A percentile compares a stretch with the other conserved stretches of the same genome.
These are phyloP conservation scores for Davidsoniella eucalypti DNA, from an alignment of 2,329 filamentous ascomycete genomes.

Conservation along the genomic window DNA sequence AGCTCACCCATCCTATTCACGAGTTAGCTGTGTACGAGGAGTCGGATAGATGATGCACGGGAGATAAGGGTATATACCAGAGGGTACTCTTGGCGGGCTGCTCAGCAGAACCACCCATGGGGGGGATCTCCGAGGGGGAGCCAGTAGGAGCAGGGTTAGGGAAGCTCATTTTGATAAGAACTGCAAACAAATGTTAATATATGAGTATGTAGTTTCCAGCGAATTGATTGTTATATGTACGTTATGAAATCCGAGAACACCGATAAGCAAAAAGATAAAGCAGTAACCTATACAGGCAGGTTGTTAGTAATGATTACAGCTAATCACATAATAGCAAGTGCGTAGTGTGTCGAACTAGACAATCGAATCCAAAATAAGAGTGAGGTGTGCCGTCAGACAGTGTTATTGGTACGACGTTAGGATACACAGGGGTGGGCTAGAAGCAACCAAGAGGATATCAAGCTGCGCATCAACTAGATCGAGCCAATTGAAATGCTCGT, in stretches of 20 bases:
- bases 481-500: no score
- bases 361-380: background rate
- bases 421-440: no score
- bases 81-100: conserved; percentile 42
- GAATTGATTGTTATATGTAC: background rate
- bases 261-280: conserved; percentile 5
- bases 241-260: conserved; percentile 4
- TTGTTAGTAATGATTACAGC: background rate
- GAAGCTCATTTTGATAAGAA: conserved; percentile 14
- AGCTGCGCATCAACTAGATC: no score
- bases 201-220: background rate
- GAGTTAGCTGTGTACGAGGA: background rate
- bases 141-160: conserved; percentile 13
- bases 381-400: no score
- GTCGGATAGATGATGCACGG: background rate
- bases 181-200: background rate
- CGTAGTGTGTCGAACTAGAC: no score
- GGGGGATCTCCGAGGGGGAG: conserved; percentile 19
- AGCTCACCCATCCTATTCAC: conserved; percentile 85
- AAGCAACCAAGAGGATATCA: no score
- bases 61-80: conserved; percentile 26
- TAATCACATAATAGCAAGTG: no score
- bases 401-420: no score
- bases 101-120: conserved; percentile 18
- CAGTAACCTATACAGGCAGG: background rate